Percentiles rank a stretch among this genome's conserved stretches.
phyloP scores from a whole-genome alignment of 495 filamentous ascomycete genomes.

The Aspergillus diversus region DNA sequence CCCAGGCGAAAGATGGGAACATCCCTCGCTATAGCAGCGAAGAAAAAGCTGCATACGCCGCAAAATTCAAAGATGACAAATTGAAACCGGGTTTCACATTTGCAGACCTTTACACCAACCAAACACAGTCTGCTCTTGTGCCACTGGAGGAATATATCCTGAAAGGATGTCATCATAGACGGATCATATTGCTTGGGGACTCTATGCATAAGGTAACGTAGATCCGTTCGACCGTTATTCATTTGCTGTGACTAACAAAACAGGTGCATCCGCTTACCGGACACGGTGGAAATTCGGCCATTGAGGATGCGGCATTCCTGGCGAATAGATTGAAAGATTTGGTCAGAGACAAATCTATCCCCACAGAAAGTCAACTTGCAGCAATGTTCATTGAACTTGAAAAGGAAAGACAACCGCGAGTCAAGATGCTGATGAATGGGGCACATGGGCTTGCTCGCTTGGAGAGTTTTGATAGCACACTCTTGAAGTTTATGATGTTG shows the following conservation, averaged over 20 bases:
- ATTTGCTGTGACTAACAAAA: not conserved
- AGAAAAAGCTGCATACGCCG: slow-evolving; percentile 28
- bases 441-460: slow-evolving; percentile 7
- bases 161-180: slow-evolving; percentile 36
- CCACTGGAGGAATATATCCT: slow-evolving; percentile 45
- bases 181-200: slow-evolving; percentile 46
- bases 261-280: slow-evolving; percentile 32
- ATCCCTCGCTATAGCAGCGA: slow-evolving; percentile 37
- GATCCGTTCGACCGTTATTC: no score
- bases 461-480: slow-evolving; percentile 19
- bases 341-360: not conserved
- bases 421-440: slow-evolving; percentile 2
- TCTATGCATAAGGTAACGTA: slow-evolving; percentile 41
- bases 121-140: slow-evolving; percentile 25
- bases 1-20: slow-evolving; percentile 15
- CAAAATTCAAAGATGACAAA: slow-evolving; percentile 25
- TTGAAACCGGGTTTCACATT: slow-evolving; percentile 35
- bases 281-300: slow-evolving; percentile 43
- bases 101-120: slow-evolving; percentile 38
- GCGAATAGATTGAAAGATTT: slow-evolving; percentile 30
- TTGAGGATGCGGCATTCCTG: slow-evolving; percentile 41
- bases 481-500: slow-evolving; percentile 20
- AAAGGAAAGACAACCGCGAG: slow-evolving; percentile 9
- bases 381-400: slow-evolving; percentile 17
- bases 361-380: slow-evolving; percentile 5